These are phyloP conservation scores for Diaporthe australafricana DNA, from an alignment of 2,329 filamentous ascomycete genomes.

Conservation along the genomic window DNA sequence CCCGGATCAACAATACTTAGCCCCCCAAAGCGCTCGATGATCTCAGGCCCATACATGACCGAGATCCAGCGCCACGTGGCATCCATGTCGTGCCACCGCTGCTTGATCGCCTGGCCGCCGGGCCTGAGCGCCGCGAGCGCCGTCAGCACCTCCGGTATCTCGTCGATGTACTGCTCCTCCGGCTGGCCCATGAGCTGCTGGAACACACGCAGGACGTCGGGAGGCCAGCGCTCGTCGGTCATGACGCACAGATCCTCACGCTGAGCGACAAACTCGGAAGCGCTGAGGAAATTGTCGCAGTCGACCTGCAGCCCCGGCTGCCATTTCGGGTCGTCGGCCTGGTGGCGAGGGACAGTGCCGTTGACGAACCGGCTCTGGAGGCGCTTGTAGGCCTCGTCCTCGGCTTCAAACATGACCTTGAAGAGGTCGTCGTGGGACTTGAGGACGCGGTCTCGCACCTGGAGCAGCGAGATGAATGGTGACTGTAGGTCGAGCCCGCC, in stretches of 20 bases:
- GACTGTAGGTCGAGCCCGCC: slow-evolving; percentile 60
- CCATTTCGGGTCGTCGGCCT: slow-evolving; percentile 43
- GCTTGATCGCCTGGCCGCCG: slow-evolving; percentile 26
- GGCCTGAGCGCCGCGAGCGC: slow-evolving; percentile 29
- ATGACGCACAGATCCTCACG: slow-evolving; percentile 54
- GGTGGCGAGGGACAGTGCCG: slow-evolving; percentile 36
- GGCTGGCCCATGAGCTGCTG: slow-evolving; percentile 50
- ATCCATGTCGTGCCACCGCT: slow-evolving; percentile 48
- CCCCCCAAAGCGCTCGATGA: slow-evolving; percentile 57
- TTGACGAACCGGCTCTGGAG: slow-evolving; percentile 51
- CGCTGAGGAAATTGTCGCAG: slow-evolving; percentile 54
- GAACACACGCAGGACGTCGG: slow-evolving; percentile 50
- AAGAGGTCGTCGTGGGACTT: slow-evolving; percentile 47
- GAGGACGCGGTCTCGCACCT: slow-evolving; percentile 50
- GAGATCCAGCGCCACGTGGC: slow-evolving; percentile 62
- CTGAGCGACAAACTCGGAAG: slow-evolving; percentile 57
- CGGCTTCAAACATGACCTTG: slow-evolving; percentile 47
- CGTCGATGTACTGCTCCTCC: slow-evolving; percentile 41
- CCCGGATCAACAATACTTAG: slow-evolving; percentile 57
- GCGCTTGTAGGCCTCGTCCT: slow-evolving; percentile 48
- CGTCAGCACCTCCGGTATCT: slow-evolving; percentile 41
- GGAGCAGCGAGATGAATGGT: slow-evolving; percentile 56
- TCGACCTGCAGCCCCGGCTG: slow-evolving; percentile 46
- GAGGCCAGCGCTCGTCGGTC: not conserved
- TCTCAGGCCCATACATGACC: slow-evolving; percentile 57